Evolutionary conservation across 345 rosid species (phyloP), one percentile per base, ranked within the genome.

Genomic region (Gossypium thurberi): DNA sequence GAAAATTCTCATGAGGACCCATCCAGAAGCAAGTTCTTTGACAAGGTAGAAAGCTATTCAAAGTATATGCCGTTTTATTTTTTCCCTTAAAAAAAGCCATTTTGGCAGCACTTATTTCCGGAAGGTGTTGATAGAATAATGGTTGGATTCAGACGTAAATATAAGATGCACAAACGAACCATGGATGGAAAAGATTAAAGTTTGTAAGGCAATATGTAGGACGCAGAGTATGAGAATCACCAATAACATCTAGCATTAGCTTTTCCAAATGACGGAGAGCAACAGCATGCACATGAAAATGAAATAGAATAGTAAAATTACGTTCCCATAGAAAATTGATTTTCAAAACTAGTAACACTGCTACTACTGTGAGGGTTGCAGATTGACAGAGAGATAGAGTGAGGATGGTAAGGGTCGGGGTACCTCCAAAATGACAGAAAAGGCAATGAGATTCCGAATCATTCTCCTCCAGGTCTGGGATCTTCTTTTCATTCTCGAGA

Each of bases 341-440:
- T 26, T 25, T 21, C 42, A 63, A 63, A 10, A n/a, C 20, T 10
- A 11, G 4, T 4, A 17, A 3, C 14, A 60, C 10, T 15, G 12
- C n/a, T n/a, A n/a, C 10, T 11, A 26, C 13, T n/a, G 23, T 40
- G 5, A 42, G 69, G 44, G 48, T 17, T 17, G 67, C 47, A 18
- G 52, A 65, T 43, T 4, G 10, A 13, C 4, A 64, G 5, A 12
- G 9, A 43, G 28, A 18, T 43, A 43, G 3, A 43, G 28, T 18
- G 28, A 43, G 1, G 10, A 43, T 17, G 53, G 0, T 17, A 13
- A 4, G 18, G 53, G 11, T 0, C 40, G 7, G 37, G 11, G 13
- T 37, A 89, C 98, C 98, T 95, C 99, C 44, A 92, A 79, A 59
- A 92, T 20, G 63, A 92, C 78, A 8, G 91, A 84, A 84, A 89